phyloP scores from a whole-genome alignment of 2,329 filamentous ascomycete genomes.

The Pseudogymnoascus sp. region DNA sequence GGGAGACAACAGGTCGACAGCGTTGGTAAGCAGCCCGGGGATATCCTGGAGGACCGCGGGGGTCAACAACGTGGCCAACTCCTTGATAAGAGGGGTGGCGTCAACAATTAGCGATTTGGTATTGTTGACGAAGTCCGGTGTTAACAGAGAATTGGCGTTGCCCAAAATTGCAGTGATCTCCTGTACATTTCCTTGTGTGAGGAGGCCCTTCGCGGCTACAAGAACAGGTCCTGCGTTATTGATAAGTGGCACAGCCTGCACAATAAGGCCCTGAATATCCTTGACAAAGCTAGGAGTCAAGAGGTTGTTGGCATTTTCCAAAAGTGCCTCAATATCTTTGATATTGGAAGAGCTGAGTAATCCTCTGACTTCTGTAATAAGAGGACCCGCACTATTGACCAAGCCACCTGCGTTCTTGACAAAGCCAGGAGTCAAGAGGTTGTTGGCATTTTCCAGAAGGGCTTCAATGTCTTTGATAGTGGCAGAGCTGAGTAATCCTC shows the following conservation, averaged over 20 bases:
- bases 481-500: background rate
- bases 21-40: slow-evolving; percentile 30
- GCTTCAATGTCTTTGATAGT: background rate
- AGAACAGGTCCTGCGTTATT: slow-evolving; percentile 14
- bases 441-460: background rate
- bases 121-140: slow-evolving; percentile 3
- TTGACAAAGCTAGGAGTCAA: slow-evolving; percentile 7
- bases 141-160: slow-evolving; percentile 5
- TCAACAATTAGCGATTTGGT: slow-evolving; percentile 2
- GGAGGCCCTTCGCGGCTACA: background rate
- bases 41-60: slow-evolving; percentile 22
- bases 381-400: background rate
- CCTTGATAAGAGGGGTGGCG: background rate
- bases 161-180: background rate
- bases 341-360: background rate
- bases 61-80: background rate
- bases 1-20: slow-evolving; percentile 29
- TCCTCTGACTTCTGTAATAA: background rate
- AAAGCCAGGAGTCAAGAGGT: background rate
- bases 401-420: background rate
- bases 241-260: slow-evolving; percentile 25
- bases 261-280: slow-evolving; percentile 16
- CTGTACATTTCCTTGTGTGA: background rate
- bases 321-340: background rate
- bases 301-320: slow-evolving; percentile 14